A percentile compares a stretch with the other conserved stretches of the same genome.
These are phyloP conservation scores for Xylariaceae sp. DNA, from an alignment of 2,329 filamentous ascomycete species.

Conservation along the genomic window DNA sequence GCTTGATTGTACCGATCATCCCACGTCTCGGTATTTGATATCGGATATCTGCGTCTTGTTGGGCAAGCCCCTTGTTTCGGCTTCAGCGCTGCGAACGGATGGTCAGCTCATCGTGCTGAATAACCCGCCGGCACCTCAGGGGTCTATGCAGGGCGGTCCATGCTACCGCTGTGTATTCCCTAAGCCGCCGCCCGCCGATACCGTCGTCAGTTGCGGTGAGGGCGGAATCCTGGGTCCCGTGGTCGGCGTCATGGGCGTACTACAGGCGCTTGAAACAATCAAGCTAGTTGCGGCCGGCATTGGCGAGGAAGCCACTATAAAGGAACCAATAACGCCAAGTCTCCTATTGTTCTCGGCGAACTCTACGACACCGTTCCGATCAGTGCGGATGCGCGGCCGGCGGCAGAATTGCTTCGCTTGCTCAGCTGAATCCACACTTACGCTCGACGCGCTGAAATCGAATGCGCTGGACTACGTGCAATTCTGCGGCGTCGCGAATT, in stretches of 20 bases:
- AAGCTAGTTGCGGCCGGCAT: slow-evolving; percentile 61
- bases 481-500: slow-evolving; percentile 67
- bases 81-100: slow-evolving; percentile 81
- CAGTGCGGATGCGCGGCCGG: slow-evolving; percentile 65
- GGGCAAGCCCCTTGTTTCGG: slow-evolving; percentile 75
- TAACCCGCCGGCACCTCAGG: slow-evolving; percentile 61
- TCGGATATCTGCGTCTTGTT: slow-evolving; percentile 83
- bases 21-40: slow-evolving; percentile 84
- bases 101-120: slow-evolving; percentile 89
- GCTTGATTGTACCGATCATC: slow-evolving; percentile 93
- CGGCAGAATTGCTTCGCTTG: slow-evolving; percentile 73
- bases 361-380: slow-evolving; percentile 55
- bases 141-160: slow-evolving; percentile 59
- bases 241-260: slow-evolving; percentile 85
- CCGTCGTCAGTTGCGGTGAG: slow-evolving; percentile 81
- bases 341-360: slow-evolving; percentile 47
- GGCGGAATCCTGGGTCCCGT: slow-evolving; percentile 90
- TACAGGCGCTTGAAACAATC: slow-evolving; percentile 85
- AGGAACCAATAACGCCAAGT: slow-evolving; percentile 27
- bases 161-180: slow-evolving; percentile 96
- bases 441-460: slow-evolving; percentile 53
- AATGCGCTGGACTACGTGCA: slow-evolving; percentile 75
- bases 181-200: slow-evolving; percentile 75
- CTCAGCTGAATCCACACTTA: slow-evolving; percentile 57
- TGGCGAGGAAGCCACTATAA: slow-evolving; percentile 19